These are phyloP conservation scores for Neurospora sp. DNA, from an alignment of 2,329 filamentous ascomycete genomes.

Conservation along the genomic window DNA sequence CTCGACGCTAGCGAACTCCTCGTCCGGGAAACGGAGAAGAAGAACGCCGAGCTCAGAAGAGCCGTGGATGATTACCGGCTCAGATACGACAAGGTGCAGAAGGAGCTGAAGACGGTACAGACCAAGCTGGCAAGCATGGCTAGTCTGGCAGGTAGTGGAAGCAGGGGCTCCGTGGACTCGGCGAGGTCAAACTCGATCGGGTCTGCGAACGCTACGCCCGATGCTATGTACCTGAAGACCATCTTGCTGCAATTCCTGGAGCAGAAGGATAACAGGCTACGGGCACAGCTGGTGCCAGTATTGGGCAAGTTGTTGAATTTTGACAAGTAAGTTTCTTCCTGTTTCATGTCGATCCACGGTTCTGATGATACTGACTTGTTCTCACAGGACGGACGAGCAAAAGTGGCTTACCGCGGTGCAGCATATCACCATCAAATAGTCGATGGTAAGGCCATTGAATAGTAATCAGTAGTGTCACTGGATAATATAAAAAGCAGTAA, in stretches of 20 bases:
- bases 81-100: constrained; percentile 71
- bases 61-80: constrained; percentile 69
- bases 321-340: constrained; percentile 51
- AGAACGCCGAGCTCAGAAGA: constrained; percentile 64
- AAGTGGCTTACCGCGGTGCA: constrained; percentile 75
- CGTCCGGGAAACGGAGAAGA: constrained; percentile 72
- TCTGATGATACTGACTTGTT: constrained; percentile 12
- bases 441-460: background rate
- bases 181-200: constrained; percentile 26
- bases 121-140: constrained; percentile 28
- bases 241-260: constrained; percentile 74
- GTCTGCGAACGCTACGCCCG: constrained; percentile 24
- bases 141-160: constrained; percentile 25
- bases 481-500: background rate
- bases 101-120: constrained; percentile 48
- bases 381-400: constrained; percentile 56
- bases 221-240: constrained; percentile 66
- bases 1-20: constrained; percentile 84
- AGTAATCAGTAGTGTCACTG: background rate
- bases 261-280: constrained; percentile 67
- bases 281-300: constrained; percentile 68
- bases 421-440: constrained; percentile 31
- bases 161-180: constrained; percentile 36
- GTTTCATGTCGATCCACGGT: too few species aligned
- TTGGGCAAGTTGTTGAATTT: constrained; percentile 68